These are phyloP conservation scores for Citrus maxima DNA, from an alignment of 345 rosid genomes.

Conservation along the genomic window DNA sequence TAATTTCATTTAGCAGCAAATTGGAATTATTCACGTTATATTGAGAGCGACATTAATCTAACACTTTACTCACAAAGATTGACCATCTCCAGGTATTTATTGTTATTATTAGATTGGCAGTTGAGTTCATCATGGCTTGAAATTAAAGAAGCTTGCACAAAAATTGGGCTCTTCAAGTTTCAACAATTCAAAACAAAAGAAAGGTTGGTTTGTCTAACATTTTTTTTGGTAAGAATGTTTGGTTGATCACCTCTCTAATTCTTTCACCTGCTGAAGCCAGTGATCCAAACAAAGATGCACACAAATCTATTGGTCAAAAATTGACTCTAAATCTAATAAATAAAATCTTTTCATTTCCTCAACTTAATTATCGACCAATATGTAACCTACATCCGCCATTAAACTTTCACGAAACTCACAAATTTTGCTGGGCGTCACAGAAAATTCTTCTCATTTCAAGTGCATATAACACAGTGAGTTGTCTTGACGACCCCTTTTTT, in stretches of 20 bases:
- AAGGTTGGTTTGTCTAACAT: conserved; percentile 25
- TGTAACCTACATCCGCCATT: conserved; percentile 12
- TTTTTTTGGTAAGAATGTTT: conserved; percentile 24
- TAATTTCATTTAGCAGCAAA: no score
- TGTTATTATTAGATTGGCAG: no score
- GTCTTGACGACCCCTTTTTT: background rate
- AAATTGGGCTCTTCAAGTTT: background rate
- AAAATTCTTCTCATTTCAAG: background rate
- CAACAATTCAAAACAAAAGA: background rate
- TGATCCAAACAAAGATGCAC: background rate
- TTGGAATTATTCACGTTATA: no score
- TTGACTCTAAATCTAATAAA: background rate
- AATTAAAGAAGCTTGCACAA: background rate
- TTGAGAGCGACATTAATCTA: no score
- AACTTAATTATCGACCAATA: conserved; percentile 9
- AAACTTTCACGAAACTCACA: background rate
- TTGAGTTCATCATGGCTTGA: background rate
- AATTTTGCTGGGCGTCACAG: background rate
- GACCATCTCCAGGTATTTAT: no score
- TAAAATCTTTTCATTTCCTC: background rate
- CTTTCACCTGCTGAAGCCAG: conserved; percentile 2
- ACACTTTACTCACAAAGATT: background rate
- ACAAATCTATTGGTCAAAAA: conserved; percentile 4
- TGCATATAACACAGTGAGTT: background rate
- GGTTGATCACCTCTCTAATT: conserved; percentile 5